Evolutionary conservation across 106 monocot species (phyloP), one percentile per base, ranked within the genome.

Genomic region (Dactylorhiza incarnata): DNA sequence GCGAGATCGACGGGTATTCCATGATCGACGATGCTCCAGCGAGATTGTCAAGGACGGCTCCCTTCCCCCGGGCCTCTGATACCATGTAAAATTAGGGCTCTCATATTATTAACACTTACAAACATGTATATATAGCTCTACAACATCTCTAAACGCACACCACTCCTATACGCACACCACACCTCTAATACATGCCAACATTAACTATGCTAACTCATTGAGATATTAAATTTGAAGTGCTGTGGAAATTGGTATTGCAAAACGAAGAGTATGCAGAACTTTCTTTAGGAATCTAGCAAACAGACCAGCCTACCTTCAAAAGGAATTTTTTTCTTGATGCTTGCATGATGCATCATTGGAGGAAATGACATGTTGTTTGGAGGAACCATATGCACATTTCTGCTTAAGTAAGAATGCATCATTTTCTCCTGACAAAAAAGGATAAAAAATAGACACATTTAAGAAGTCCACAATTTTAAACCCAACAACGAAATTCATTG

Each of bases 371-470:
- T 69, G 45, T 7, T 17, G 45, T 45, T 46, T 4, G 69, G 45
- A n/a, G 43, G 45, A 69, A 46, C 45, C 15, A 69, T 69, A 69
- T 69, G 5, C 16, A 69, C 45, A 46, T 69, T 69, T 69, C 69
- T 69, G 69, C 45, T 46, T 46, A 46, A 46, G 69, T 69, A 46
- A 46, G 69, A 69, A 69, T 69, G 69, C 45, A 46, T 44, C 69
- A 69, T 45, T 46, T 46, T 69, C 45, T 69, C 69, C 69, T 69
- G 45, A 68, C 3, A 37, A 45, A 15, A 6, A 66, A 66, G 24
- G 10, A 66, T 66, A 15, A 17, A 66, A 69, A 46, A 65, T 1
- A 69, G 8, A 3, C 43, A 17, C 45, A 17, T 69, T 45, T 6
- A 46, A 45, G 44, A 69, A 45, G 69, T 46, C 16, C n/a, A 17